phyloP scores from a whole-genome alignment of 139 green algal species.

The Micromonas commoda region DNA sequence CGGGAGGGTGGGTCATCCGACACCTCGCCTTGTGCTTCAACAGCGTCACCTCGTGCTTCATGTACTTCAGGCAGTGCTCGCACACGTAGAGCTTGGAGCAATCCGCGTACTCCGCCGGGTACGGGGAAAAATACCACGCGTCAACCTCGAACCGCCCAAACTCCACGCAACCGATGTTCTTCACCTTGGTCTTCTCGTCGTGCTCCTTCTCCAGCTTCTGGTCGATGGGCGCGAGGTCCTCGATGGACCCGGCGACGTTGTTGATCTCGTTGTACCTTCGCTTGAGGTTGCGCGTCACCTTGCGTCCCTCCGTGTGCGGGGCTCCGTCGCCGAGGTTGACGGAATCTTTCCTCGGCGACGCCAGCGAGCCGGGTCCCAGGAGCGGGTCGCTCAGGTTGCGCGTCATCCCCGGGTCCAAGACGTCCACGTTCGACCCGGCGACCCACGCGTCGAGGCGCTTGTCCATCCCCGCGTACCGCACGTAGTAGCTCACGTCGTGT shows the following conservation, averaged over 20 bases:
- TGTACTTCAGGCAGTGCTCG: constrained; percentile 78
- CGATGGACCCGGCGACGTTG: constrained; percentile 16
- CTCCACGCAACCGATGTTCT: constrained; percentile 53
- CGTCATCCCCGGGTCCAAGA: not conserved
- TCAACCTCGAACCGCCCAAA: constrained; percentile 55
- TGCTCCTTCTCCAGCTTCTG: constrained; percentile 56
- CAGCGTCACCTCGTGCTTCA: constrained; percentile 55
- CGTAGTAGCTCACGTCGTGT: constrained; percentile 5
- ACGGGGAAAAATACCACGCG: constrained; percentile 62
- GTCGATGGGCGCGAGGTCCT: constrained; percentile 25
- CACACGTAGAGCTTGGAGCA: constrained; percentile 83
- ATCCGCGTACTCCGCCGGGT: constrained; percentile 49
- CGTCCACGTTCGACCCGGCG: not conserved
- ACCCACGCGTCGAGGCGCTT: constrained; percentile 28
- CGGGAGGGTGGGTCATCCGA: constrained; percentile 49
- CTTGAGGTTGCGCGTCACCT: constrained; percentile 25
- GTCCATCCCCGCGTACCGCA: constrained; percentile 9
- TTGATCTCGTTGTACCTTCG: constrained; percentile 26
- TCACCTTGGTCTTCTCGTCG: constrained; percentile 73
- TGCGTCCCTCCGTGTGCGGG: not conserved
- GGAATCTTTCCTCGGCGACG: not conserved
- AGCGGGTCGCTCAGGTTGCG: too few relatives aligned
- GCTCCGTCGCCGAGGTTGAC: not conserved
- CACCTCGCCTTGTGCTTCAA: constrained; percentile 53
- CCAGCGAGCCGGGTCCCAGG: not conserved